phyloP scores from a whole-genome alignment of 768 basidiomycete species.

The Lactifluus piperatus region DNA sequence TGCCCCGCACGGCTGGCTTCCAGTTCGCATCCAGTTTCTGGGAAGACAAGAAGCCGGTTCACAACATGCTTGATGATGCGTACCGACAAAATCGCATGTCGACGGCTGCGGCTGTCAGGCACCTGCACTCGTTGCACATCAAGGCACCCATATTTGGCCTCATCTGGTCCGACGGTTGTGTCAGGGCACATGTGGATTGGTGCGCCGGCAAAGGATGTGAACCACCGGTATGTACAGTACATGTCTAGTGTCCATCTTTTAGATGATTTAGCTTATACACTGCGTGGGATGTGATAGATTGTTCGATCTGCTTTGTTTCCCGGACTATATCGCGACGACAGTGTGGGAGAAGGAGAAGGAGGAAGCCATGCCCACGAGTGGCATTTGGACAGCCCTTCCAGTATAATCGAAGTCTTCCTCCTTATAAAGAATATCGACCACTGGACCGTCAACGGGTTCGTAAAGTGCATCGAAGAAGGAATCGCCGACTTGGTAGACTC shows the following conservation, averaged over 20 bases:
- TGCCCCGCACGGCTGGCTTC: slow-evolving; percentile 39
- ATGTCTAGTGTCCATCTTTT: background rate
- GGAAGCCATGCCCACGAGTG: slow-evolving; percentile 42
- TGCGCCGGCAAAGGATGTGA: slow-evolving; percentile 22
- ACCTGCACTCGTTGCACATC: slow-evolving; percentile 40
- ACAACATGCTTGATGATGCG: slow-evolving; percentile 41
- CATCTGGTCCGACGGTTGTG: slow-evolving; percentile 43
- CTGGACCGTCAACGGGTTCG: slow-evolving; percentile 42
- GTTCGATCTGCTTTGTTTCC: slow-evolving; percentile 44
- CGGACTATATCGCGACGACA: slow-evolving; percentile 19
- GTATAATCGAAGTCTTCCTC: slow-evolving; percentile 43
- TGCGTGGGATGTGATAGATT: slow-evolving; percentile 26
- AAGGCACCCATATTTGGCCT: slow-evolving; percentile 43
- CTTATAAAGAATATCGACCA: slow-evolving; percentile 43
- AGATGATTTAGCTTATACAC: background rate
- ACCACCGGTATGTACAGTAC: slow-evolving; percentile 1
- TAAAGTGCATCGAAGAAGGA: slow-evolving; percentile 32
- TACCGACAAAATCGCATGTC: slow-evolving; percentile 53
- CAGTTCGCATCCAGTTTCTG: slow-evolving; percentile 48
- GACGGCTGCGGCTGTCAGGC: slow-evolving; percentile 41
- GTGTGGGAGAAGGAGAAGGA: slow-evolving; percentile 21
- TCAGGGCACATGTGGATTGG: slow-evolving; percentile 52
- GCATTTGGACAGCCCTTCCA: slow-evolving; percentile 35
- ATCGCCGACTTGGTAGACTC: slow-evolving; percentile 30
- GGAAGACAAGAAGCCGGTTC: slow-evolving; percentile 53